phyloP scores from a whole-genome alignment of 345 rosid genomes.

The Carallia pectinifolia region DNA sequence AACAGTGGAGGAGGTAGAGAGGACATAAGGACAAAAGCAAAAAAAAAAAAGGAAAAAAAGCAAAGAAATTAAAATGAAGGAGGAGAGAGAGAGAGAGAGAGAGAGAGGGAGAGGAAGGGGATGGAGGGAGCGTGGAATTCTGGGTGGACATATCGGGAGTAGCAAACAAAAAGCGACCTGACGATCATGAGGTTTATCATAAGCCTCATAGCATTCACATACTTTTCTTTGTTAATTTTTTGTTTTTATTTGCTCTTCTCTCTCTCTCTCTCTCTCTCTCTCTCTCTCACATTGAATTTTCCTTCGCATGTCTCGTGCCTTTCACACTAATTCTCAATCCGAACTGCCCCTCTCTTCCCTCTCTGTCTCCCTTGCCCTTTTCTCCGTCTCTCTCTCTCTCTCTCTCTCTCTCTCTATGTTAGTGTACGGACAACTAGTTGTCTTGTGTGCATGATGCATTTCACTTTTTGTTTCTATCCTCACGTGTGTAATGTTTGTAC shows the following conservation, averaged over 20 bases:
- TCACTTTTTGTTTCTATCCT: too few species aligned
- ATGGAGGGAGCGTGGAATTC: constrained; percentile 71
- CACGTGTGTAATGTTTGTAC: too few species aligned
- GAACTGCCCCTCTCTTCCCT: constrained; percentile 60
- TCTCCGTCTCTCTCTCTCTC: constrained; percentile 24
- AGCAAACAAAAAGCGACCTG: constrained; percentile 79
- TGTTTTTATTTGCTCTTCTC: background rate
- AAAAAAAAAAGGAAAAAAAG: too few species aligned
- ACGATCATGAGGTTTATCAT: constrained; percentile 66
- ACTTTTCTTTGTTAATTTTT: constrained; percentile 43
- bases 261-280: too few species aligned
- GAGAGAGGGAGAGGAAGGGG: background rate
- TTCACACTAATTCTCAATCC: constrained; percentile 92
- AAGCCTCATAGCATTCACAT: constrained; percentile 45
- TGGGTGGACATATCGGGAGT: constrained; percentile 71
- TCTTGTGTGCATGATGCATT: too few species aligned
- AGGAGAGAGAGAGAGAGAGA: background rate
- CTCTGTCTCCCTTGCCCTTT: background rate
- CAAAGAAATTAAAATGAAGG: too few species aligned
- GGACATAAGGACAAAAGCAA: too few species aligned
- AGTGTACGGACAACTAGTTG: background rate
- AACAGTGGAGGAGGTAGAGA: too few species aligned
- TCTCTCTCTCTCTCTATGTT: background rate
- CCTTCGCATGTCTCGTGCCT: constrained; percentile 54
- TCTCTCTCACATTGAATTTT: background rate